phyloP scores from a whole-genome alignment of 345 rosid genomes.

The Combretum micranthum region DNA sequence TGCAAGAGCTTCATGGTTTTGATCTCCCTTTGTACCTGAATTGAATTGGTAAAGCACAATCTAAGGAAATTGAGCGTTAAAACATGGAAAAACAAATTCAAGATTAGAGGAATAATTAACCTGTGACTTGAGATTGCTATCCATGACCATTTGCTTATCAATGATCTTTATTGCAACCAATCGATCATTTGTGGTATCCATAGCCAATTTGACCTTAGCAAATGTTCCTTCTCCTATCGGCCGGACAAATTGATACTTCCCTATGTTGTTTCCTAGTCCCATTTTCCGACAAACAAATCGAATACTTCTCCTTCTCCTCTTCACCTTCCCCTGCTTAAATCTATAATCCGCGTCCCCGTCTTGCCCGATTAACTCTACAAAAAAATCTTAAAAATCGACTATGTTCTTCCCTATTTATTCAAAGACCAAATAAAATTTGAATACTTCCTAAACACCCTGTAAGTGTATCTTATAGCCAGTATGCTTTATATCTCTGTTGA shows the following conservation, averaged over 20 bases:
- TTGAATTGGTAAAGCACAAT: not conserved
- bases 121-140: slow-evolving; percentile 67
- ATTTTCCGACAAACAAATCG: slow-evolving; percentile 11
- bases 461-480: no score
- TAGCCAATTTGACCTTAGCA: slow-evolving; percentile 84
- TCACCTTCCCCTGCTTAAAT: not conserved
- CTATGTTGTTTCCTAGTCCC: slow-evolving; percentile 50
- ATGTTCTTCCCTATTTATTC: not conserved
- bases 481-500: no score
- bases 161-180: slow-evolving; percentile 76
- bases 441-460: no score
- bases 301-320: not conserved
- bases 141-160: slow-evolving; percentile 60
- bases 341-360: not conserved
- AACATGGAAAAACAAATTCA: not conserved
- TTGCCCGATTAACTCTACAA: not conserved
- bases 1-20: slow-evolving; percentile 80
- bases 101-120: slow-evolving; percentile 8
- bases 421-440: no score
- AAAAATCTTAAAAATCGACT: not conserved
- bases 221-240: slow-evolving; percentile 84
- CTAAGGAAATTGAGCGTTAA: not conserved
- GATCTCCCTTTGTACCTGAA: slow-evolving; percentile 73
- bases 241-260: slow-evolving; percentile 61
- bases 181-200: slow-evolving; percentile 48